Evolutionary conservation across 164 flowering plant genomes (phyloP), one percentile per base, ranked within the genome.

Genomic region (Liquidambar formosana): DNA sequence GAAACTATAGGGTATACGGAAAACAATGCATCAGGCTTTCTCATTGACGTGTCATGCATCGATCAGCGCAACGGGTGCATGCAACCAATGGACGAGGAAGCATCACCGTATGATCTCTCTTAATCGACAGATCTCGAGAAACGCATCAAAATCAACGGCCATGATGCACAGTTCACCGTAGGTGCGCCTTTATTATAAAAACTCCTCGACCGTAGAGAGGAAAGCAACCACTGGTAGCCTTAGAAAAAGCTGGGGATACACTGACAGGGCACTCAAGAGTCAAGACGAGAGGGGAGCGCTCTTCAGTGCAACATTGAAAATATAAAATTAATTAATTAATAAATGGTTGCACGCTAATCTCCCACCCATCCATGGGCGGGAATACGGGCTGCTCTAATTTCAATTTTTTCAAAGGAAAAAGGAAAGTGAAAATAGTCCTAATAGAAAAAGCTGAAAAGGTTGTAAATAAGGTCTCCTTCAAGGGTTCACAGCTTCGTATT

Each of bases 401-500:
- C 70, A 70, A 75, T 22, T 54, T 53, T 19, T 5, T 13, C 4
- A 19, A 12, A 19, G 1, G 5, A 28, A 28, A 48, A 33, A n/a
- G n/a, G n/a, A 23, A 13, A 48, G 28, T 1, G 28, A 47, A 15
- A 26, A 11, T 9, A n/a, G n/a, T n/a, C n/a, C n/a, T 59, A 28
- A 19, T 12, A 10, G 23, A 60, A 72, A 73, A 76, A 73, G 79
- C 76, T 76, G 78, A 71, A 71, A 69, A 64, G 61, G 11, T 19
- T 13, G 26, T 28, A 56, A 57, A 41, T 65, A 13, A 57, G 58
- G 52, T 19, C 43, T 19, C 56, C 25, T 9, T 33, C 57, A 26
- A 23, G 22, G 4, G 5, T 60, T 51, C 62, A 22, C 74, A 45
- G 26, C 67, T 65, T 65, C 48, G 14, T 44, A 9, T 67, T 45